phyloP scores from a whole-genome alignment of 2,329 filamentous ascomycete genomes.

The Colletotrichum tabaci region DNA sequence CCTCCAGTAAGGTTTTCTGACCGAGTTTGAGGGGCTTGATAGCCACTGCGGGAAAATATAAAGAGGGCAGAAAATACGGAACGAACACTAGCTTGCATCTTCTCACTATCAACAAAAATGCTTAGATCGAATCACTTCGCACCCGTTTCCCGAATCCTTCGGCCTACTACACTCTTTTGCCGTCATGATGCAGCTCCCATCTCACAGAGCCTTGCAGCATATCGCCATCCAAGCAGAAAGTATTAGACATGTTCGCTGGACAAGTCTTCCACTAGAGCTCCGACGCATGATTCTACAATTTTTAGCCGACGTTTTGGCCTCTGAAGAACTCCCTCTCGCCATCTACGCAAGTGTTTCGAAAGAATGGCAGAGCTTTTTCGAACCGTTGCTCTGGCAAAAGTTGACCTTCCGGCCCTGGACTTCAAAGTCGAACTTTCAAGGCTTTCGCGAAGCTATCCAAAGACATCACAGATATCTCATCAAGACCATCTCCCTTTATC shows the following conservation, averaged over 20 bases:
- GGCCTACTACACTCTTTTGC: neutral
- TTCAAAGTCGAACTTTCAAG: neutral
- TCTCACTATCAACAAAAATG: neutral
- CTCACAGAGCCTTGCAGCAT: constrained; percentile 17
- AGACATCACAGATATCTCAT: no score
- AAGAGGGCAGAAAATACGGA: neutral
- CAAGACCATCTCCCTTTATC: no score
- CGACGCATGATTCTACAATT: neutral
- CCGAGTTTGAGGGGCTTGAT: neutral
- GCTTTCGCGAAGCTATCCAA: no score
- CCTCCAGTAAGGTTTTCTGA: neutral
- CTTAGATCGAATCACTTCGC: neutral
- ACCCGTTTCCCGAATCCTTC: neutral
- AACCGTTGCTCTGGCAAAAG: constrained; percentile 18
- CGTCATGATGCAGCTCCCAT: constrained; percentile 1
- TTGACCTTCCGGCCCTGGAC: neutral
- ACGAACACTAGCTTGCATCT: neutral
- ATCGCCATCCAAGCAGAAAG: neutral
- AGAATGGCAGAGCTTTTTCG: constrained; percentile 21
- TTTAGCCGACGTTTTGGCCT: neutral
- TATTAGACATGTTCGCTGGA: neutral
- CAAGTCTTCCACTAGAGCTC: constrained; percentile 15
- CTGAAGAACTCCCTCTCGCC: neutral
- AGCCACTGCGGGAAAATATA: neutral
- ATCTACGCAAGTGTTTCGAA: constrained; percentile 12